Percentiles rank a stretch among this genome's conserved stretches.
phyloP scores from a whole-genome alignment of 257 asterid genomes.

The Solanum bulbocastanum region DNA sequence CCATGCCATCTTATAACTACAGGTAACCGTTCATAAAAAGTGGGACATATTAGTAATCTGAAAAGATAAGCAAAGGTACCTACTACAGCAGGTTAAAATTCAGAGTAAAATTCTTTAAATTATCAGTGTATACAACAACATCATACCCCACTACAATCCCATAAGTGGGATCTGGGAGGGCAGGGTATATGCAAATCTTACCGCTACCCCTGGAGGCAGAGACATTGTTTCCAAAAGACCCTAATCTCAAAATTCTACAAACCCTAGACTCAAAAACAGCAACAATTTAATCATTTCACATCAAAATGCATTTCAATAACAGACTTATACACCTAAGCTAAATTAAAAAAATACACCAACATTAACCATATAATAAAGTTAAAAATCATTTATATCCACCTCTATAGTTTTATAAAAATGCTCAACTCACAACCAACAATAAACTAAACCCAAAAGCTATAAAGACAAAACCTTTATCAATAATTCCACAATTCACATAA shows the following conservation, averaged over 20 bases:
- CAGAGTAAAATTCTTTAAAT: neutral
- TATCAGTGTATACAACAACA: neutral
- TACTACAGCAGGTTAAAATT: neutral
- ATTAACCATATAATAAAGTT: neutral
- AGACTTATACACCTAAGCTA: neutral
- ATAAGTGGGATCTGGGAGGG: neutral
- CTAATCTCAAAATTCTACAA: slow-evolving; percentile 3
- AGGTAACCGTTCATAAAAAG: neutral
- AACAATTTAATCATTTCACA: neutral
- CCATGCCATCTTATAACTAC: neutral
- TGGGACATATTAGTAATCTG: neutral
- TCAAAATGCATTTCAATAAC: slow-evolving; percentile 6
- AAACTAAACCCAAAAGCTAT: neutral
- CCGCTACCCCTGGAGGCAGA: neutral
- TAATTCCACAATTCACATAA: neutral
- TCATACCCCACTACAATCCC: neutral
- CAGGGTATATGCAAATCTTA: neutral
- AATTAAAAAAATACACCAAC: neutral
- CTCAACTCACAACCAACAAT: neutral
- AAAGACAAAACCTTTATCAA: neutral
- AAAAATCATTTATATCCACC: neutral
- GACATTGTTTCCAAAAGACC: neutral
- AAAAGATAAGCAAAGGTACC: neutral
- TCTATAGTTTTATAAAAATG: neutral
- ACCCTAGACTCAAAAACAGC: slow-evolving; percentile 34